A percentile compares a stretch with the other conserved stretches of the same genome.
phyloP scores from a whole-genome alignment of 345 rosid genomes.

The Eutrema japonicum region DNA sequence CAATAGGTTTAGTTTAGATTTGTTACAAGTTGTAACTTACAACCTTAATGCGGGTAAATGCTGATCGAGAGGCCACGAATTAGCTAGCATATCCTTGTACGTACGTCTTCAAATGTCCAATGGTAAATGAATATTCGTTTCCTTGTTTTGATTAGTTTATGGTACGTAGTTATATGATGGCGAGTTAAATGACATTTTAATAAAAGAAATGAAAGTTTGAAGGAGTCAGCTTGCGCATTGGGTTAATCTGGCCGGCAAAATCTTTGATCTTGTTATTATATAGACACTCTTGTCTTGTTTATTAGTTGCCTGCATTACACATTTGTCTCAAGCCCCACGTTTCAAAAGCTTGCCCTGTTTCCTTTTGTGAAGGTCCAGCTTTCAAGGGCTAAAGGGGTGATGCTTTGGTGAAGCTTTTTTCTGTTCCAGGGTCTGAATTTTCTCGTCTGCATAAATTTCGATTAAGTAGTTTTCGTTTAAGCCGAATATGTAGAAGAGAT shows the following conservation, averaged over 20 bases:
- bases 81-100: constrained; percentile 15
- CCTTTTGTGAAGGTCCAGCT: constrained; percentile 35
- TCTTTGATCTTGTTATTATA: constrained; percentile 32
- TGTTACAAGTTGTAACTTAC: not conserved
- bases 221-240: constrained; percentile 25
- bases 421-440: constrained; percentile 31
- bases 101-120: constrained; percentile 13
- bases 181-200: not conserved
- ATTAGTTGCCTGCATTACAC: constrained; percentile 30
- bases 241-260: constrained; percentile 41
- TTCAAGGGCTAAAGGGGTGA: constrained; percentile 31
- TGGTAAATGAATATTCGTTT: constrained; percentile 22
- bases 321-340: constrained; percentile 28
- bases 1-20: constrained; percentile 24
- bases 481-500: constrained; percentile 2
- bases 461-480: not conserved
- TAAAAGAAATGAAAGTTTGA: constrained; percentile 6
- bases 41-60: constrained; percentile 20
- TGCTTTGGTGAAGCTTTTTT: constrained; percentile 33
- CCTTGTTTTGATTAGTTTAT: not conserved
- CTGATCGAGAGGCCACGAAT: constrained; percentile 10
- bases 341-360: constrained; percentile 25
- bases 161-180: constrained; percentile 1
- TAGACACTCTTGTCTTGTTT: constrained; percentile 35
- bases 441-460: not conserved